Evolutionary conservation across 768 basidiomycete genomes (phyloP), one percentile per base, ranked within the genome.

Genomic region (Suillus americanus): DNA sequence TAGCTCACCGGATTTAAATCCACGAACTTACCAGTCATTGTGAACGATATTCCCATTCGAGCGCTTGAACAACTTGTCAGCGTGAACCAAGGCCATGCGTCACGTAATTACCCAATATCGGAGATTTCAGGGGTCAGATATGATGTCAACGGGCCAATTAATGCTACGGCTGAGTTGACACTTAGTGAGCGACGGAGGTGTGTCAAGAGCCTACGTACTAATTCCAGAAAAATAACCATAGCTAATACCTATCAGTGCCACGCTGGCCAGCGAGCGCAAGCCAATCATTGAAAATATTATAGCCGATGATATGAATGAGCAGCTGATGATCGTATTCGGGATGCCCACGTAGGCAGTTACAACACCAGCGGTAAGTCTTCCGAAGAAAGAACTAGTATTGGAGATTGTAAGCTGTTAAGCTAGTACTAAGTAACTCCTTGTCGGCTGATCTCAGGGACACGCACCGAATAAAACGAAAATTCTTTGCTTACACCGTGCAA

Each of bases 381-480:
- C 82, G 25, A 78, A 7, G 45, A 77, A 71, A 62, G 73, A 75
- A 20, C 74, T 72, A 8, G 68, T 75, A 59, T 78, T 78, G 68
- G 81, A 70, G 38, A 80, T 78, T 6, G 81, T 71, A 37, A 80
- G 69, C 80, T 81, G 45, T 53, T 12, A 25, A 33, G 5, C 10
- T 2, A 12, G 30, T 46, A 68, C 6, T 65, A 59, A n/a, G 59
- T 8, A 41, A 54, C 14, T 37, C 18, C 48, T 50, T 53, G 30
- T 61, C 9, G 10, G 38, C 57, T 25, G 63, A 40, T 62, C 60
- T 35, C 7, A n/a, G 46, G 37, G 61, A 35, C 46, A 69, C 76
- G 33, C 62, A 87, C 87, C 54, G 80, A 81, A 67, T 87, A 87
- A 68, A 88, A 88, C 0, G 87, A 83, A 14, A 89, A 75, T 30